Conservation (phyloP, 2,329 filamentous ascomycete genomes). For the Cercospora sp. region DNA sequence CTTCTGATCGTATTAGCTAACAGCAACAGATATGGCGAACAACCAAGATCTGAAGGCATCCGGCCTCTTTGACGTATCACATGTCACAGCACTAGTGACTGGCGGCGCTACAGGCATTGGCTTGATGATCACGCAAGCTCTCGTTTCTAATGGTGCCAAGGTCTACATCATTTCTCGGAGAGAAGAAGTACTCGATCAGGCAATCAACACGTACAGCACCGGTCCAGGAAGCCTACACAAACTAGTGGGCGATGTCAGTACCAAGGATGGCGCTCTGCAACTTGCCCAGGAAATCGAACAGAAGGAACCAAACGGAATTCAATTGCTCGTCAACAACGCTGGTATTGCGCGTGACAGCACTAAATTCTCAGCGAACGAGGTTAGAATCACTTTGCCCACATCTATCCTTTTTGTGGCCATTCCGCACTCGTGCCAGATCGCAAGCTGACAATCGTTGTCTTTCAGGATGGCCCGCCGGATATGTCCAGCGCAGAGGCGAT, state of each 20-base stretch:
- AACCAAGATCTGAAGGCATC: conserved; percentile 46
- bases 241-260: conserved; percentile 51
- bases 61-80: conserved; percentile 49
- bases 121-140: conserved; percentile 42
- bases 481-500: conserved; percentile 51
- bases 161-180: conserved; percentile 52
- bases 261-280: conserved; percentile 51
- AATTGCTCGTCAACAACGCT: conserved; percentile 58
- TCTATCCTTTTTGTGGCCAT: not conserved
- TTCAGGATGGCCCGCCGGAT: conserved; percentile 48
- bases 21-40: conserved; percentile 35
- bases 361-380: conserved; percentile 42
- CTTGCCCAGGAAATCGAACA: conserved; percentile 45
- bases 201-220: conserved; percentile 49
- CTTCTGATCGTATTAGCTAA: not conserved
- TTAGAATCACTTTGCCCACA: not conserved
- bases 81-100: conserved; percentile 49
- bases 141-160: conserved; percentile 43
- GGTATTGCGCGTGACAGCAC: conserved; percentile 56
- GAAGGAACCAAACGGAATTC: conserved; percentile 55
- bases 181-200: conserved; percentile 47
- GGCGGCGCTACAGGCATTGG: conserved; percentile 48
- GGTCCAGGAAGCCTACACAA: conserved; percentile 46
- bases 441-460: conserved; percentile 24
- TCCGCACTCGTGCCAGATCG: conserved; percentile 14